These are phyloP conservation scores for Drechslera avenae DNA, from an alignment of 2,329 filamentous ascomycete genomes.

Conservation along the genomic window DNA sequence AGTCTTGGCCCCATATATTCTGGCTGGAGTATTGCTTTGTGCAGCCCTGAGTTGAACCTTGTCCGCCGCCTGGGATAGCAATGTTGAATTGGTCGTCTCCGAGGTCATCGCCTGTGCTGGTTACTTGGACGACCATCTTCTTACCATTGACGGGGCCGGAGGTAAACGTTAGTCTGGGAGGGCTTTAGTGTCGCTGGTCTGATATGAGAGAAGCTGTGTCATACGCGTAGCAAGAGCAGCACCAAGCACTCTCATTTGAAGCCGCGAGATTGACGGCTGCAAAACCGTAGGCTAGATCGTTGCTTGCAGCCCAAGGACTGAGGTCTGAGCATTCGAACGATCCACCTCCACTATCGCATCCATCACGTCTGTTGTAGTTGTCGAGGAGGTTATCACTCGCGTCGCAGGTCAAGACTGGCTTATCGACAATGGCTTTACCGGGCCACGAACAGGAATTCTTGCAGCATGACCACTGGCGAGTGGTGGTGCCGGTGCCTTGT, in stretches of 20 bases:
- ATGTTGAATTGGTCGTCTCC: constrained; percentile 45
- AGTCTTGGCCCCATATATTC: constrained; percentile 58
- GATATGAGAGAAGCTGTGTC: background rate
- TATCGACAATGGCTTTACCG: constrained; percentile 58
- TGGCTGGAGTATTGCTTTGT: constrained; percentile 53
- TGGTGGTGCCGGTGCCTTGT: constrained; percentile 20
- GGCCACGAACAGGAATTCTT: constrained; percentile 60
- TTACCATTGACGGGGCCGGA: constrained; percentile 61
- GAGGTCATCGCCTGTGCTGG: constrained; percentile 59
- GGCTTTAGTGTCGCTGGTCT: constrained; percentile 5
- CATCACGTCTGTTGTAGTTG: constrained; percentile 46
- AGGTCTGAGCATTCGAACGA: constrained; percentile 60
- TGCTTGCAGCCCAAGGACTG: constrained; percentile 60
- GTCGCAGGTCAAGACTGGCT: constrained; percentile 58
- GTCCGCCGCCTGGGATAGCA: constrained; percentile 46
- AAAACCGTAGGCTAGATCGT: constrained; percentile 64
- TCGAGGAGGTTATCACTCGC: constrained; percentile 58
- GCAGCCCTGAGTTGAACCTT: constrained; percentile 48
- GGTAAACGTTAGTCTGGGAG: constrained; percentile 59
- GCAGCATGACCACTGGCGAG: constrained; percentile 28
- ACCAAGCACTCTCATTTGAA: constrained; percentile 63
- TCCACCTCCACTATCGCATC: constrained; percentile 57
- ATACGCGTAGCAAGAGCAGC: constrained; percentile 67
- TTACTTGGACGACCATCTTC: constrained; percentile 67
- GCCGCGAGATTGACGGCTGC: constrained; percentile 64